These are phyloP conservation scores for Tribonema minus DNA, from an alignment of 108 stramenopile genomes.

Conservation along the genomic window DNA sequence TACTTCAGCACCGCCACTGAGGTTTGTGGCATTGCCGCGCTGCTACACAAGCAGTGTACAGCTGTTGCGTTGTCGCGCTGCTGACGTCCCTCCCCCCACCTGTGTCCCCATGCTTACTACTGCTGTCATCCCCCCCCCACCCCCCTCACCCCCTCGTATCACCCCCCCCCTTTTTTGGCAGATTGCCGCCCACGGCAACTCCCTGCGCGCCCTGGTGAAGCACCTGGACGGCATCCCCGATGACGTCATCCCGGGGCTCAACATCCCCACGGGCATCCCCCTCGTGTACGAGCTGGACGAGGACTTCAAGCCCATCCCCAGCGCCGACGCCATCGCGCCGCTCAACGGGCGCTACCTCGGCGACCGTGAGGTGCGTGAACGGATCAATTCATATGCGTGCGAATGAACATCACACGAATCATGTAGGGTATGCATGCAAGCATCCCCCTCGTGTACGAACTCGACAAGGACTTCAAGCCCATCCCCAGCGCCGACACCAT, in stretches of 20 bases:
- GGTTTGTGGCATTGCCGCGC: too few relatives aligned
- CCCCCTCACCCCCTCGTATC: too few relatives aligned
- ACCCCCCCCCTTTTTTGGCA: too few relatives aligned
- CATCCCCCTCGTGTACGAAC: conserved; percentile 49
- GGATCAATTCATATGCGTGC: too few relatives aligned
- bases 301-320: conserved; percentile 75
- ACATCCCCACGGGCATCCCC: conserved; percentile 75
- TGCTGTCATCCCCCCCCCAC: too few relatives aligned
- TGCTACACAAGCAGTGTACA: too few relatives aligned
- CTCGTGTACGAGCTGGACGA: conserved; percentile 68
- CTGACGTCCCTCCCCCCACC: too few relatives aligned
- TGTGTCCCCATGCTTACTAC: too few relatives aligned
- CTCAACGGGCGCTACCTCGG: conserved; percentile 42
- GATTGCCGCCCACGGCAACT: conserved; percentile 97
- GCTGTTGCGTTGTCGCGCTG: too few relatives aligned
- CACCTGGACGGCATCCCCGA: conserved; percentile 83
- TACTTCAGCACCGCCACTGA: too few relatives aligned
- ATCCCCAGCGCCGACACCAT: conserved; percentile 65
- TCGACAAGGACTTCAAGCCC: conserved; percentile 79
- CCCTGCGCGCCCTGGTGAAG: conserved; percentile 89
- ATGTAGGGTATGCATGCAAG: too few relatives aligned
- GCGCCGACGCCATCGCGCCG: conserved; percentile 55
- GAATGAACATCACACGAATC: too few relatives aligned
- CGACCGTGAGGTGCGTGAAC: conserved; percentile 33
- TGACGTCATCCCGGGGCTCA: conserved; percentile 79